Conservation (phyloP, 2,329 filamentous ascomycete species). For the Scedosporium aurantiacum region DNA sequence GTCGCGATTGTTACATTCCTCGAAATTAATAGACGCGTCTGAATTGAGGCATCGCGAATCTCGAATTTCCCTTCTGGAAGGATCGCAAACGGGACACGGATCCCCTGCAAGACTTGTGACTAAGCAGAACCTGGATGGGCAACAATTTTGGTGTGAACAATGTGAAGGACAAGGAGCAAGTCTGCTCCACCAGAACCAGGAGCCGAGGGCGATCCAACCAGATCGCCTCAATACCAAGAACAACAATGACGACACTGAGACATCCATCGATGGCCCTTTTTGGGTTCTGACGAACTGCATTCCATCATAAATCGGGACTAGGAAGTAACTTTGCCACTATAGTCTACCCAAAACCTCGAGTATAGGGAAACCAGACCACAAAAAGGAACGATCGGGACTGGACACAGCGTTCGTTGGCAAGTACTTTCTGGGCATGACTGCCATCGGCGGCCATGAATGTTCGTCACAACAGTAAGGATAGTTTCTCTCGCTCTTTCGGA, state of each 20-base stretch:
- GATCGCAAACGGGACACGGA: not conserved
- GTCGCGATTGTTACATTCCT: not conserved
- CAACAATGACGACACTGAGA: not conserved
- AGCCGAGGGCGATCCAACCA: too few relatives aligned
- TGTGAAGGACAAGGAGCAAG: too few relatives aligned
- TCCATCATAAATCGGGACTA: not conserved
- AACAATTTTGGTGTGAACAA: too few relatives aligned
- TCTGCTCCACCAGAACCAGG: too few relatives aligned
- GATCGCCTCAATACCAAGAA: not conserved
- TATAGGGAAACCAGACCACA: too few relatives aligned
- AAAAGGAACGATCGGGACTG: too few relatives aligned
- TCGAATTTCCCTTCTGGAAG: not conserved
- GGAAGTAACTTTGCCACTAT: not conserved
- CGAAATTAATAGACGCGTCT: not conserved
- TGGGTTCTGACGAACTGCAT: not conserved
- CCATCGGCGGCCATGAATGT: too few relatives aligned
- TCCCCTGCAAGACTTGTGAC: not conserved
- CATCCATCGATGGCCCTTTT: not conserved
- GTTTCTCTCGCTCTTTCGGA: too few relatives aligned
- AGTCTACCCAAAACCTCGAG: too few relatives aligned
- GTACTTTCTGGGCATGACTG: too few relatives aligned
- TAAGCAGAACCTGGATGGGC: not conserved
- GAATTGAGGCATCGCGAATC: not conserved
- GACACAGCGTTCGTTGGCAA: too few relatives aligned
- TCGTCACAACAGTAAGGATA: too few relatives aligned